phyloP scores from a whole-genome alignment of 2,329 filamentous ascomycete genomes.

The Aspergillus versicolor region DNA sequence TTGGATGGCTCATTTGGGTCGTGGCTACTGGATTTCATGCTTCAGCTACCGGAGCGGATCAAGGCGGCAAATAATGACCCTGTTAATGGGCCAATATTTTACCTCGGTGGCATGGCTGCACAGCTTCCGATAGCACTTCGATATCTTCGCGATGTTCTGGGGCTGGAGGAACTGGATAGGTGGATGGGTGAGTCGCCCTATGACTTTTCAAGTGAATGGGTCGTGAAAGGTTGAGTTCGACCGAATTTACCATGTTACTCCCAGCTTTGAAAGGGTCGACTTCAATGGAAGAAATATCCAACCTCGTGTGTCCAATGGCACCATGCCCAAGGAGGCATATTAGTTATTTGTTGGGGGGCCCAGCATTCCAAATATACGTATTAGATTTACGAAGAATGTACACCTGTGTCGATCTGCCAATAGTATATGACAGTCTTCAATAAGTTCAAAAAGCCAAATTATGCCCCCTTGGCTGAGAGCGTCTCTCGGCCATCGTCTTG shows the following conservation, averaged over 20 bases:
- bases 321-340: no score
- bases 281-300: neutral
- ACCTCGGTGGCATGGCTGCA: constrained; percentile 22
- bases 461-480: neutral
- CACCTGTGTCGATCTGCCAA: no score
- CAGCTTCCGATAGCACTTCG: constrained; percentile 18
- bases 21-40: constrained; percentile 39
- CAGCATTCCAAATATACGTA: no score
- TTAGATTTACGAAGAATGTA: no score
- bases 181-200: constrained; percentile 27
- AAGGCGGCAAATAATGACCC: constrained; percentile 18
- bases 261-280: neutral
- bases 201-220: constrained; percentile 11
- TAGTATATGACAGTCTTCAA: no score
- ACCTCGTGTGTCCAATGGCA: no score
- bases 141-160: constrained; percentile 29
- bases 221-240: neutral
- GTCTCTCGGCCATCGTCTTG: neutral
- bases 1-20: constrained; percentile 26
- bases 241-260: neutral
- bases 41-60: constrained; percentile 28
- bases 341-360: no score
- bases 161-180: constrained; percentile 17
- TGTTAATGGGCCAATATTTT: constrained; percentile 25
- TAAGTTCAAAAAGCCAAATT: no score